A percentile compares a stretch with the other conserved stretches of the same genome.
phyloP scores from a whole-genome alignment of 306 rosid genomes.

The Leucaena leucocephala region DNA sequence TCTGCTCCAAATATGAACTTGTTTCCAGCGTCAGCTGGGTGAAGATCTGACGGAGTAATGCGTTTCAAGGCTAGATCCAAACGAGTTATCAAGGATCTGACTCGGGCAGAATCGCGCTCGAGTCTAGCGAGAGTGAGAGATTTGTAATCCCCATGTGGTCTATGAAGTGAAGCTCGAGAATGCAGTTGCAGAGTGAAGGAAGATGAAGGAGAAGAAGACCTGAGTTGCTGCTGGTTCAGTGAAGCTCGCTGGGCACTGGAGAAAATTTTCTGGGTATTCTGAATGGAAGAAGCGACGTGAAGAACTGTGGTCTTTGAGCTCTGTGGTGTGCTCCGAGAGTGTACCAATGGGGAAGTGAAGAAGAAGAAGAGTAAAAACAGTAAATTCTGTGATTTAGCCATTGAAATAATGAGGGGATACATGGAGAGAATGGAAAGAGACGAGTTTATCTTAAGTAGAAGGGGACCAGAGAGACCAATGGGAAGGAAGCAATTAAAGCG shows the following conservation, averaged over 20 bases:
- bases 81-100: conserved; percentile 55
- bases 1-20: conserved; percentile 28
- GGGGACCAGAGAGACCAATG: not conserved
- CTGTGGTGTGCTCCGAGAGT: conserved; percentile 37
- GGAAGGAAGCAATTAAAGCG: conserved; percentile 5
- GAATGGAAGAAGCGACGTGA: conserved; percentile 56
- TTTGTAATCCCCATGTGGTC: conserved; percentile 51
- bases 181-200: conserved; percentile 43
- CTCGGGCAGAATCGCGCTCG: conserved; percentile 80
- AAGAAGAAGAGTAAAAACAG: conserved; percentile 6
- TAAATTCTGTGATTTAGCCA: conserved; percentile 22
- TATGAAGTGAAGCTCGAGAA: conserved; percentile 59
- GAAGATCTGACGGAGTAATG: not conserved
- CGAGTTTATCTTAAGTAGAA: conserved; percentile 26
- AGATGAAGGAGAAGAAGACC: not conserved
- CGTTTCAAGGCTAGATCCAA: conserved; percentile 49
- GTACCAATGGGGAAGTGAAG: not conserved
- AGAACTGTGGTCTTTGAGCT: conserved; percentile 47
- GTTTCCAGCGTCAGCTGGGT: not conserved
- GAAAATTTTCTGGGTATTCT: conserved; percentile 13
- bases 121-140: conserved; percentile 61
- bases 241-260: conserved; percentile 11
- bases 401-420: conserved; percentile 1
- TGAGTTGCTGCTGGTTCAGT: conserved; percentile 14
- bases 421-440: not conserved